phyloP scores from a whole-genome alignment of 208 protist species.

The Trypanosoma cruzi region DNA sequence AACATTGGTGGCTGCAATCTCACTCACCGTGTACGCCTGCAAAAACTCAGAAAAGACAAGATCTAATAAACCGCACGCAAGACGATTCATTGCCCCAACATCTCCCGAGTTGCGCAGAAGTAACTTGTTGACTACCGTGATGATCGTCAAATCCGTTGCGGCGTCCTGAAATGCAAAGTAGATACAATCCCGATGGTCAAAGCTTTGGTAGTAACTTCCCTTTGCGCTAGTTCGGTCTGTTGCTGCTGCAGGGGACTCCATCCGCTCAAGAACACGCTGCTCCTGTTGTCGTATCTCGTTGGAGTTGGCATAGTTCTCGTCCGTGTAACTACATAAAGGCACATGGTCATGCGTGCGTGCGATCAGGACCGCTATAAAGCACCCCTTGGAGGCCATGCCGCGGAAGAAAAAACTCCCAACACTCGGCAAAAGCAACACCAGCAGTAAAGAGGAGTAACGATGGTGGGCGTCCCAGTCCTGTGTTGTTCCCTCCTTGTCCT shows the following conservation, averaged over 20 bases:
- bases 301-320: conserved; percentile 84
- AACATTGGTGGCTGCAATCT: conserved; percentile 57
- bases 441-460: background rate
- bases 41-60: conserved; percentile 82
- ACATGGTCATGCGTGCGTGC: conserved; percentile 84
- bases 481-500: background rate
- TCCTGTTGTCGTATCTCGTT: conserved; percentile 77
- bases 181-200: conserved; percentile 88
- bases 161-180: conserved; percentile 92
- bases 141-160: conserved; percentile 82
- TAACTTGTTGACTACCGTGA: conserved; percentile 90
- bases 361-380: conserved; percentile 88
- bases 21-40: conserved; percentile 47
- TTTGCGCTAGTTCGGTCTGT: conserved; percentile 37
- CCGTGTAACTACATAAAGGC: conserved; percentile 82
- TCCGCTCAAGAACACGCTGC: conserved; percentile 84
- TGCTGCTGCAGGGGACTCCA: conserved; percentile 68
- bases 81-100: conserved; percentile 66
- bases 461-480: background rate
- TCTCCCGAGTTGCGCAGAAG: conserved; percentile 83
- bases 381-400: conserved; percentile 80
- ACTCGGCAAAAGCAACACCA: background rate
- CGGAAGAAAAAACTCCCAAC: background rate
- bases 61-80: conserved; percentile 86
- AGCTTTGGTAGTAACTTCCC: conserved; percentile 92